Percentiles rank a stretch among this genome's conserved stretches.
Evolutionary conservation across 129 eudicot genomes (phyloP).

Genomic region (Tagetes patula): DNA sequence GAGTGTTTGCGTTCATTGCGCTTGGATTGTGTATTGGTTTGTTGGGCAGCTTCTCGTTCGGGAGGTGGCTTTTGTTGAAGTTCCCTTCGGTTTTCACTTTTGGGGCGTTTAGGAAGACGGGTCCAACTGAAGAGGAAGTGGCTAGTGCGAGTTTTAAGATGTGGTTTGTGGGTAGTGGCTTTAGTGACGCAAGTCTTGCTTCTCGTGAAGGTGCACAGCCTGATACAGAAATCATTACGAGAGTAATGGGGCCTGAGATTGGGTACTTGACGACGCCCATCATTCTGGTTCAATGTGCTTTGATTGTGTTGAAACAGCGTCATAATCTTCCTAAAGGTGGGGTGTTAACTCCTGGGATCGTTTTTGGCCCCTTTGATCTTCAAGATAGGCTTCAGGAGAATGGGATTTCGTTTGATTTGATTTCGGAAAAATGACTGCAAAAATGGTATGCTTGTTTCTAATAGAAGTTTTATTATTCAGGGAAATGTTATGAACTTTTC

Average conservation of each 20-base stretch:
- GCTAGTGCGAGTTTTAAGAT: conserved; percentile 82
- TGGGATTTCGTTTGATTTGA: conserved; percentile 79
- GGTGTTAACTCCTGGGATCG: conserved; percentile 73
- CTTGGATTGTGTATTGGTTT: conserved; percentile 70
- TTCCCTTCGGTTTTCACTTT: conserved; percentile 81
- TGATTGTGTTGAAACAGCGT: conserved; percentile 55
- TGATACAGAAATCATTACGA: conserved; percentile 49
- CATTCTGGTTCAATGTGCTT: conserved; percentile 68
- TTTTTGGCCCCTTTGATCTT: conserved; percentile 80
- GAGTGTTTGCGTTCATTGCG: conserved; percentile 50
- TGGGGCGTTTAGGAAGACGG: conserved; percentile 78
- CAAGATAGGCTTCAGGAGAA: conserved; percentile 73
- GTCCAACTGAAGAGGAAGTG: conserved; percentile 93
- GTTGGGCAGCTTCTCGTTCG: conserved; percentile 53
- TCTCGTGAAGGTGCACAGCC: conserved; percentile 55
- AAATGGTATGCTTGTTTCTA: conserved; percentile 27
- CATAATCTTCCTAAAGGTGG: conserved; percentile 79
- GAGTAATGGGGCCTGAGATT: conserved; percentile 80
- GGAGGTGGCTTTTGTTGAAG: conserved; percentile 81
- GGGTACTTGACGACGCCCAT: conserved; percentile 88
- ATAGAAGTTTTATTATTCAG: background rate
- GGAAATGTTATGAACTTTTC: background rate
- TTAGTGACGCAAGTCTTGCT: conserved; percentile 47
- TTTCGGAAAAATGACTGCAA: conserved; percentile 42
- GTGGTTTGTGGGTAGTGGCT: conserved; percentile 97